Evolutionary conservation across 129 eudicot species (phyloP).

Genomic region (Escallonia rubra): DNA sequence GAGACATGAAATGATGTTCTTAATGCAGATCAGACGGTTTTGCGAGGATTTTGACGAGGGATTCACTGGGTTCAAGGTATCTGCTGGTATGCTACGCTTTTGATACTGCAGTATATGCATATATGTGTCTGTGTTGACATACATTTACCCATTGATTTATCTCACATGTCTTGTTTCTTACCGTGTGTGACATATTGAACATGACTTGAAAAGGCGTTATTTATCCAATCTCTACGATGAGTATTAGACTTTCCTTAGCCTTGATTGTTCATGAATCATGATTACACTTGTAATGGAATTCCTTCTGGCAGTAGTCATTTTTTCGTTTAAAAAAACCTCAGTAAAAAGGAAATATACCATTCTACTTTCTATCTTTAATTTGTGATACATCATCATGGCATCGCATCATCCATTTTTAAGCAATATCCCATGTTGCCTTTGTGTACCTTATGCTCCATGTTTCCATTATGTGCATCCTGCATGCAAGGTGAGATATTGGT

Average conservation of each 20-base stretch:
- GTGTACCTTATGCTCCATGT: background rate
- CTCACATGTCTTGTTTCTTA: too few relatives aligned
- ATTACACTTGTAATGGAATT: background rate
- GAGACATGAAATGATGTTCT: slow-evolving; percentile 1
- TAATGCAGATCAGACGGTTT: slow-evolving; percentile 61
- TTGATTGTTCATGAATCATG: background rate
- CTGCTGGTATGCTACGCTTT: slow-evolving; percentile 63
- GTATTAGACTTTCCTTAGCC: background rate
- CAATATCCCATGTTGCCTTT: too few relatives aligned
- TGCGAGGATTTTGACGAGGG: slow-evolving; percentile 78
- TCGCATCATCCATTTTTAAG: too few relatives aligned
- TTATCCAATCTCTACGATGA: background rate
- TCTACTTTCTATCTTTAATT: too few relatives aligned
- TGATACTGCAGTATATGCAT: slow-evolving; percentile 1
- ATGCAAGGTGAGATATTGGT: background rate
- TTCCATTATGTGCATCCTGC: background rate
- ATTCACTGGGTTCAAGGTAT: slow-evolving; percentile 63
- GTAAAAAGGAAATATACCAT: background rate
- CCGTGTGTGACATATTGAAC: too few relatives aligned
- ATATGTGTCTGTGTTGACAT: background rate
- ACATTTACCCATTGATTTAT: too few relatives aligned
- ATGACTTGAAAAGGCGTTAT: too few relatives aligned
- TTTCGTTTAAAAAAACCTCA: background rate
- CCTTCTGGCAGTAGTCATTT: background rate
- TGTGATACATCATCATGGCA: too few relatives aligned